Evolutionary conservation across 768 basidiomycete genomes (phyloP), one percentile per base, ranked within the genome.

Genomic region (Trametes gibbosa): DNA sequence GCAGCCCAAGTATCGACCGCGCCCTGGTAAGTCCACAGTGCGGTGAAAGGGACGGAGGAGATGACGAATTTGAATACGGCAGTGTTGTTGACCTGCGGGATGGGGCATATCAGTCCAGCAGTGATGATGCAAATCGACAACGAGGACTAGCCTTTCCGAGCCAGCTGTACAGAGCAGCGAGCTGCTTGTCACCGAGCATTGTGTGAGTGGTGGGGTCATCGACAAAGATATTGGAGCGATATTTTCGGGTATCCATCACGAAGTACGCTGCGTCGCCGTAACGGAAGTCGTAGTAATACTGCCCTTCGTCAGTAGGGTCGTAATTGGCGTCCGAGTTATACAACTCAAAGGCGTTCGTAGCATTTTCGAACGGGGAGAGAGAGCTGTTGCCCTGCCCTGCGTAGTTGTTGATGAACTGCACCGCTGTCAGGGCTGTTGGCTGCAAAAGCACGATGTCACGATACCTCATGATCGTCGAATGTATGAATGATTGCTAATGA

Each of bases 41-140:
- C 81, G 35, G 86, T 87, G 71, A 92, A 85, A 0, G 89, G 90
- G 2, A 90, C 87, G 14, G 85, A 86, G 13, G 83, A 80, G 37
- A 88, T 79, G 63, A 92, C 77, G 67, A 92, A 90, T 72, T 91
- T 91, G 79, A 87, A 91, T 0, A 86, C 83, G 8, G 83, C 76
- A 0, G 90, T 91, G 52, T 73, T 68, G 72, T 91, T 91, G 21
- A 86, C 87, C 77, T 84, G 62, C 8, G 29, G 4, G 29, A 10
- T 32, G 29, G 10, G 29, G 29, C 39, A 3, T 13, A 42, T 9
- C 8, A 50, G 14, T 37, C 34, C 40, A 41, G 40, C 17, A 8
- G 56, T 2, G 34, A 6, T 13, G 17, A 14, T 10, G 17, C 23
- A 17, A 35, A 43, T 34, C 23, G 9, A 12, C 5, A 0, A 16